These are phyloP conservation scores for Oidium heveae DNA, from an alignment of 2,329 filamentous ascomycete genomes.

Conservation along the genomic window DNA sequence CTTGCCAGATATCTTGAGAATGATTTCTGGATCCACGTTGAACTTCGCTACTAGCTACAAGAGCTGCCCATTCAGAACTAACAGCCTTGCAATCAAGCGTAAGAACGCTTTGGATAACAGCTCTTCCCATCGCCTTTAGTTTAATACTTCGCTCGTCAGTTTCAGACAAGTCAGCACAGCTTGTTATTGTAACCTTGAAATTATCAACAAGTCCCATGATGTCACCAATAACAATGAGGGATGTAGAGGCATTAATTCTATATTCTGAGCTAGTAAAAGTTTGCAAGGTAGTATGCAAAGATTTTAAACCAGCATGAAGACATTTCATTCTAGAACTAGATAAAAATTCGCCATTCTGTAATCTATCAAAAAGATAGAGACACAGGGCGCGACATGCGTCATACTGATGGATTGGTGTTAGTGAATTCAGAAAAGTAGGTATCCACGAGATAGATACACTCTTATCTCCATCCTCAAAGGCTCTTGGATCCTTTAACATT, in stretches of 20 bases:
- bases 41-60: slow-evolving; percentile 29
- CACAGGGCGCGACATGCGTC: slow-evolving; percentile 61
- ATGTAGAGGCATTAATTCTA: slow-evolving; percentile 22
- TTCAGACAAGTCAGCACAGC: slow-evolving; percentile 22
- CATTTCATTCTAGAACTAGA: slow-evolving; percentile 32
- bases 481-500: slow-evolving; percentile 33
- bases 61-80: slow-evolving; percentile 38
- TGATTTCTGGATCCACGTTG: slow-evolving; percentile 43
- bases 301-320: slow-evolving; percentile 36
- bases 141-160: slow-evolving; percentile 20
- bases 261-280: slow-evolving; percentile 28
- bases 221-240: slow-evolving; percentile 35
- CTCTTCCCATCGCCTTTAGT: slow-evolving; percentile 28
- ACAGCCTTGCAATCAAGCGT: slow-evolving; percentile 47
- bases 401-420: slow-evolving; percentile 49
- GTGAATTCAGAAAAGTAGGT: slow-evolving; percentile 48
- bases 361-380: slow-evolving; percentile 43
- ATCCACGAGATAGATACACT: slow-evolving; percentile 52
- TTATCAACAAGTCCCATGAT: slow-evolving; percentile 39
- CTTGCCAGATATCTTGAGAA: slow-evolving; percentile 56
- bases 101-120: slow-evolving; percentile 40
- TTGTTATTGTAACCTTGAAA: slow-evolving; percentile 33
- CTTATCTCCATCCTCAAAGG: slow-evolving; percentile 25
- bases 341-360: slow-evolving; percentile 29
- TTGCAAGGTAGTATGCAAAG: slow-evolving; percentile 28